Base-by-base conservation (phyloP, 108 stramenopile species). In the Nitzschia putrida region DNA sequence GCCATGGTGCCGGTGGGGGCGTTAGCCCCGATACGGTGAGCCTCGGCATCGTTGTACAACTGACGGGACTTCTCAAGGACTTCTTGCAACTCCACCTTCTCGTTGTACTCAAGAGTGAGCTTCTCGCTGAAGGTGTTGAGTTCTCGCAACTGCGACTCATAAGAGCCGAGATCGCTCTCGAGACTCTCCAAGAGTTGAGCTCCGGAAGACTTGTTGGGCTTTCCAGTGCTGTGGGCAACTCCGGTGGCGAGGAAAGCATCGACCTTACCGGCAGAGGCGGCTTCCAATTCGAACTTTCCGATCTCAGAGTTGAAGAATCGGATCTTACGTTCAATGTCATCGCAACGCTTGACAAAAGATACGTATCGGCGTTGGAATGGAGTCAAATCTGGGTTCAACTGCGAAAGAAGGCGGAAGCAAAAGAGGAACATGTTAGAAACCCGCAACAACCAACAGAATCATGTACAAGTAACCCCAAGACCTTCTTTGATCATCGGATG, bases 351-450 rank as follows among this genome's bases (percentile, higher is more conserved):
- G 66, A 98, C 96, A 75, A 91, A 97, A 38, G 86, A 83, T 29
- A 99, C 97, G 76, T 96, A 99, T 47, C 98, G 96, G 41, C 97
- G 94, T 68, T 99, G 98, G 84, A 99, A 99, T 24, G 97, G 93
- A 44, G 97, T 98, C 69, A 96, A 87, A 47, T 98, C 96, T 29
- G 96, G 95, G 76, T 98, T 98, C 71, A 98, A 80, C 86, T 90
- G 77, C 52, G 52, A 42, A 18, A 50, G 67, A 43, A 57, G 11
- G 50, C 22, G 14, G 47, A 21, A 39, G 68, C 18, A 40, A 21
- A 66, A 59, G 25, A 22, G 7, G 2, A 52, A 24, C 0, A 23
- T 43, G 6, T 14, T 4, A 34, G 53, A 39, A 52, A 60, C 47
- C 4, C 13, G 7, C 3, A 18, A n/a, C 41, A 21, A n/a, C 14